Evolutionary conservation across 306 rosid species (phyloP).

Genomic region (Urtica urens): DNA sequence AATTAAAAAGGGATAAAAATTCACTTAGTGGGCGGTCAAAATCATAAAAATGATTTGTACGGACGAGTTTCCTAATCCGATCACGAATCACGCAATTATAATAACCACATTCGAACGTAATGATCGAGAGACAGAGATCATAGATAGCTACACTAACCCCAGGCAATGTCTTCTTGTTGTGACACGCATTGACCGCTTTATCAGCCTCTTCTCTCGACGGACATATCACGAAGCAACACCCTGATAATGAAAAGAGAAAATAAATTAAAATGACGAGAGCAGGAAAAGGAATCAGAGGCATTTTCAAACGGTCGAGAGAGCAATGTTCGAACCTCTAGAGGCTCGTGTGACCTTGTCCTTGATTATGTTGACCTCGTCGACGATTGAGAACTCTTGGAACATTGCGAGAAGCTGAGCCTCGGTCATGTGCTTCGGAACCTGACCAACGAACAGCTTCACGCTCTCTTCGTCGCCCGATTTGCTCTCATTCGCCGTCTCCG

Average conservation of each 20-base stretch:
- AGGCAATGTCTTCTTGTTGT: conserved; percentile 76
- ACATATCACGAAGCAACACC: conserved; percentile 87
- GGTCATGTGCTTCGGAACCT: conserved; percentile 93
- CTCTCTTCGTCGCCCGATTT: conserved; percentile 57
- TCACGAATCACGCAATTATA: too few species aligned
- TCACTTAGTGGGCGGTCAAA: conserved; percentile 2
- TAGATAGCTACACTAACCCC: conserved; percentile 48
- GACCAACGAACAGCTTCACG: conserved; percentile 96
- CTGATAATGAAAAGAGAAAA: conserved; percentile 23
- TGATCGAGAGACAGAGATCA: not conserved
- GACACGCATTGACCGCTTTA: conserved; percentile 94
- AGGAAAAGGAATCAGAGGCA: conserved; percentile 11
- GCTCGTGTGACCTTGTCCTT: conserved; percentile 85
- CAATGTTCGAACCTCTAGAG: conserved; percentile 54
- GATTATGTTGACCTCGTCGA: conserved; percentile 97
- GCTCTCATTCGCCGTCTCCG: conserved; percentile 79
- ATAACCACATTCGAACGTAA: not conserved
- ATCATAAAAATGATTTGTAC: not conserved
- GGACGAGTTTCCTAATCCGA: conserved; percentile 4
- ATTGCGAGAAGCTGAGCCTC: conserved; percentile 75
- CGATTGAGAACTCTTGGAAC: conserved; percentile 82
- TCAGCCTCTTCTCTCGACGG: conserved; percentile 93
- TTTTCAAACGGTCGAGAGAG: not conserved
- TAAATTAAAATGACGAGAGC: not conserved
- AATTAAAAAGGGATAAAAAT: not conserved